These are phyloP conservation scores for Diplocarpon rosae DNA, from an alignment of 2,329 filamentous ascomycete genomes.

Conservation along the genomic window DNA sequence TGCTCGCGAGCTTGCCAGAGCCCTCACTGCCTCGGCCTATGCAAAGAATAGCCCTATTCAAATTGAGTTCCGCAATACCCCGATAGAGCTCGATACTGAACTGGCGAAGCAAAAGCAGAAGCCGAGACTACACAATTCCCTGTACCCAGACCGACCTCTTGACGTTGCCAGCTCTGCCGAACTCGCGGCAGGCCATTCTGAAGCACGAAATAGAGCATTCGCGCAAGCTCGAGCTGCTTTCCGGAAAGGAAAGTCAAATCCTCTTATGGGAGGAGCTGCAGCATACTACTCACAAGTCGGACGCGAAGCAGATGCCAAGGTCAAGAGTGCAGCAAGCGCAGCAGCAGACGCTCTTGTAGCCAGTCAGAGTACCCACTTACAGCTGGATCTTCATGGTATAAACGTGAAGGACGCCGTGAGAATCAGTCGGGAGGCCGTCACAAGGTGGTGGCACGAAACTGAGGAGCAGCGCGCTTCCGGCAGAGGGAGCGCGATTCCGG, in stretches of 20 bases:
- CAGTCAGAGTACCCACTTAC: conserved; percentile 46
- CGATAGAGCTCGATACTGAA: conserved; percentile 13
- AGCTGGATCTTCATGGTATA: conserved; percentile 75
- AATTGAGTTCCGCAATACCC: conserved; percentile 23
- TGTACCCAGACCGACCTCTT: conserved; percentile 7
- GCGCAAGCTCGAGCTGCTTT: conserved; percentile 46
- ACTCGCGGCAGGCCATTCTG: conserved; percentile 7
- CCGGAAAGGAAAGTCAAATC: conserved; percentile 55
- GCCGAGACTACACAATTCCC: conserved; percentile 3
- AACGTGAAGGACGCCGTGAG: conserved; percentile 69
- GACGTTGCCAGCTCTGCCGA: conserved; percentile 7
- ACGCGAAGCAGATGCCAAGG: conserved; percentile 48
- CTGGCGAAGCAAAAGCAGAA: conserved; percentile 2
- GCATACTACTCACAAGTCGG: conserved; percentile 64
- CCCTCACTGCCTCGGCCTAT: conserved; percentile 30
- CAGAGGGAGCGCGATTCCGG: conserved; percentile 27
- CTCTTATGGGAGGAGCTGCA: conserved; percentile 63
- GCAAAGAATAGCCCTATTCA: conserved; percentile 15
- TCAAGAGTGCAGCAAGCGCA: conserved; percentile 47
- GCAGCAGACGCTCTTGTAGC: conserved; percentile 63
- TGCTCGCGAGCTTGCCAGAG: conserved; percentile 48
- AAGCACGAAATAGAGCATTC: conserved; percentile 33
- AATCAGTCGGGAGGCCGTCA: conserved; percentile 58
- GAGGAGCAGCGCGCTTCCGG: conserved; percentile 32
- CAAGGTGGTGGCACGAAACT: conserved; percentile 73